Evolutionary conservation across 148 eudicot species (phyloP), one percentile per base, ranked within the genome.

Genomic region (Rhododendron molle): DNA sequence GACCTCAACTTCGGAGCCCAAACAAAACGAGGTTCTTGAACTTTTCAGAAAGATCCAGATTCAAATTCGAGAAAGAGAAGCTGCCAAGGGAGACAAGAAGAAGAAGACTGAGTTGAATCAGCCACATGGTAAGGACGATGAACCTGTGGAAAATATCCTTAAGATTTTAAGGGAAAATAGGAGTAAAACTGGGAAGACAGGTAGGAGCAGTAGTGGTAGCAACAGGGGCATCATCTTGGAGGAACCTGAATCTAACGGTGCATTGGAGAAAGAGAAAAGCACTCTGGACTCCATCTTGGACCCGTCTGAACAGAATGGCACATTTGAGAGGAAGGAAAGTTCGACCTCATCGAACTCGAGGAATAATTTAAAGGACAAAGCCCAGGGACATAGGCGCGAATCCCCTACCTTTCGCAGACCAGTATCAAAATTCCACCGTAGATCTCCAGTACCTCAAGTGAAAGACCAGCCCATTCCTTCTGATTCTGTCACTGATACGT

Each of bases 11-110:
- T 94, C 98, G 10, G 98, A 98, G 40, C 94, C 92, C 20, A 90
- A 93, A 86, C 98, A 95, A 88, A 92, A 84, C 86, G 99, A 93
- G 87, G 93, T 97, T 85, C 95, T 97, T 52, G 94, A 95, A 87
- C 87, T 97, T 54, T 97, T 97, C 81, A 87, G 90, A 36, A 93
- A 91, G 88, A 96, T 95, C 85, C 98, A 95, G 89, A 95, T 92
- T 56, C 90, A 93, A 78, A 96, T 95, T 81, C 93, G 98, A 62
- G 96, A 95, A 88, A 90, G 91, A 90, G 88, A 91, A 15, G 93
- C 90, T 52, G 88, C 84, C 76, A 94, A 94, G 87, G 98, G 93
- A 87, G 98, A 90, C 85, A 94, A 89, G 85, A 97, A 91, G 36
- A 69, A 13, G 86, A 80, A 0, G 86, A 80, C 62, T 81, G 95